A percentile compares a stretch with the other conserved stretches of the same genome.
Conservation (phyloP, 768 basidiomycete genomes). For the Hygrophoropsis aurantiaca region DNA sequence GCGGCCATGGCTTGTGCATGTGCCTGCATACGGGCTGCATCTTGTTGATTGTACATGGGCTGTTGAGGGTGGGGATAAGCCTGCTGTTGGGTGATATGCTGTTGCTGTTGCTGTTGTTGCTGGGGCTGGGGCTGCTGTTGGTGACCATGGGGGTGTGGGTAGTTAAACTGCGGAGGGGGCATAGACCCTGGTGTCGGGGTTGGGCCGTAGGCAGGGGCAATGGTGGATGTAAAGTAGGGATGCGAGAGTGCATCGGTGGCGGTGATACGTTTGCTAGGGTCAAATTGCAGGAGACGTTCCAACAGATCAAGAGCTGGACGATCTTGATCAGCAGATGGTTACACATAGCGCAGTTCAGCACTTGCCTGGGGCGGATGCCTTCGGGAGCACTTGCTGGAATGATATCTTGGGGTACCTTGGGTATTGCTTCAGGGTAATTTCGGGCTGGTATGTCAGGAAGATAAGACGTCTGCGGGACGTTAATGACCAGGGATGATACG, state of each 20-base stretch:
- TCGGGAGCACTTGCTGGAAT: constrained; percentile 77
- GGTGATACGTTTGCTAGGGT: constrained; percentile 87
- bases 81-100: constrained; percentile 35
- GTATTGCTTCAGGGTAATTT: constrained; percentile 80
- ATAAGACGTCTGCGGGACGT: constrained; percentile 2
- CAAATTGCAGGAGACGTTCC: constrained; percentile 93
- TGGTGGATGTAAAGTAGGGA: constrained; percentile 78
- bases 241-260: constrained; percentile 91
- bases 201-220: constrained; percentile 29
- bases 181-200: constrained; percentile 51
- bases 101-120: constrained; percentile 39
- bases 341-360: not conserved
- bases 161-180: constrained; percentile 69
- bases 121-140: constrained; percentile 49
- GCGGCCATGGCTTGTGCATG: constrained; percentile 39
- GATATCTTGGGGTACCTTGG: constrained; percentile 86
- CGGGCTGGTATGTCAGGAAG: constrained; percentile 52
- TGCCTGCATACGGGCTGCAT: constrained; percentile 38
- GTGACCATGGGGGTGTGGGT: constrained; percentile 61
- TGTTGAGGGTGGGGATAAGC: constrained; percentile 38
- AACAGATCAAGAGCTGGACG: constrained; percentile 81
- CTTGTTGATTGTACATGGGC: constrained; percentile 30
- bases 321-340: constrained; percentile 3
- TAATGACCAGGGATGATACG: constrained; percentile 24
- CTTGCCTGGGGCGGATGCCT: constrained; percentile 80